These are phyloP conservation scores for Plicaturopsis crispa DNA, from an alignment of 768 basidiomycete species.

Conservation along the genomic window DNA sequence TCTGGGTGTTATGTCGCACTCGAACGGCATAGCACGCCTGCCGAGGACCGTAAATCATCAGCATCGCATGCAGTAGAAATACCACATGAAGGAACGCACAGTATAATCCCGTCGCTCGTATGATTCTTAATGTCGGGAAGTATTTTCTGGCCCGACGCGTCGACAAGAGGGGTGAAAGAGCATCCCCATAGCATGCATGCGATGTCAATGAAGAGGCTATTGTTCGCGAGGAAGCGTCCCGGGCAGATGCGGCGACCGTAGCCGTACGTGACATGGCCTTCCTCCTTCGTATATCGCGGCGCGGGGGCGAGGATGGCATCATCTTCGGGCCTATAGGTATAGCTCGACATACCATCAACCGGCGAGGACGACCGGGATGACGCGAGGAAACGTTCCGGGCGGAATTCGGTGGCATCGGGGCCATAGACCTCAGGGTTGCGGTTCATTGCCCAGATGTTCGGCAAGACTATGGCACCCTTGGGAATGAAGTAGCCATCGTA, in stretches of 20 bases:
- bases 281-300: slow-evolving; percentile 20
- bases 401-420: slow-evolving; percentile 13
- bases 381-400: slow-evolving; percentile 19
- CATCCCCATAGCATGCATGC: slow-evolving; percentile 20
- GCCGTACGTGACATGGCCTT: slow-evolving; percentile 20
- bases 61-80: too few relatives aligned
- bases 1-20: slow-evolving; percentile 11
- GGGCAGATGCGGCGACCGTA: slow-evolving; percentile 25
- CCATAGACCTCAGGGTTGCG: slow-evolving; percentile 18
- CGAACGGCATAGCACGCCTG: slow-evolving; percentile 12
- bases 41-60: not conserved
- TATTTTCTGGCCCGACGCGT: slow-evolving; percentile 7
- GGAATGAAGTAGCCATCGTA: slow-evolving; percentile 25
- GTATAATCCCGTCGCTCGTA: slow-evolving; percentile 10
- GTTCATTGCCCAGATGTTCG: slow-evolving; percentile 23
- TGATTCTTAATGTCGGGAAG: slow-evolving; percentile 7
- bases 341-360: too few relatives aligned
- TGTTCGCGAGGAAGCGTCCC: slow-evolving; percentile 24
- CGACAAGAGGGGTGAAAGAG: slow-evolving; percentile 9
- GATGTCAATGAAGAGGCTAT: slow-evolving; percentile 24
- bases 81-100: slow-evolving; percentile 13
- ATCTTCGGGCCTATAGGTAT: too few relatives aligned
- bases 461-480: slow-evolving; percentile 23
- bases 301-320: slow-evolving; percentile 13
- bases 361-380: too few relatives aligned